phyloP scores from a whole-genome alignment of 108 stramenopile species.

The Nitzschia inconspicua region DNA sequence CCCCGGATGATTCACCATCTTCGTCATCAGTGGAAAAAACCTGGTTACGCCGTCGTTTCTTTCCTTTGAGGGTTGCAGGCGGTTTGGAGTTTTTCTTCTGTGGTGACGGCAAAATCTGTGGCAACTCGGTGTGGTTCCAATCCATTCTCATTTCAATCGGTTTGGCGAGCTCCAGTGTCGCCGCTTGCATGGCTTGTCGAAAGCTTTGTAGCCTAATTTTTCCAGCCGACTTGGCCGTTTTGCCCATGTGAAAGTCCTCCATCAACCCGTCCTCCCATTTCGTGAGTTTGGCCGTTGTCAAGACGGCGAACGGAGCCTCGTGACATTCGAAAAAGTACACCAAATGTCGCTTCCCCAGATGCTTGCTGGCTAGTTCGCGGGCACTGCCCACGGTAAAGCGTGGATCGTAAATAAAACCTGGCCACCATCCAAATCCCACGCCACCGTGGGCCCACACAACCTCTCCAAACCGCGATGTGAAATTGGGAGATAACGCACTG shows the following conservation, averaged over 20 bases:
- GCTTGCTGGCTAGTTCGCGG: conserved; percentile 65
- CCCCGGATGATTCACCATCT: no score
- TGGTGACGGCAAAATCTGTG: conserved; percentile 23
- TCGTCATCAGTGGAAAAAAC: no score
- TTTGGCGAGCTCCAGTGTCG: conserved; percentile 61
- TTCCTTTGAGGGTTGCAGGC: not conserved
- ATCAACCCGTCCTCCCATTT: conserved; percentile 72
- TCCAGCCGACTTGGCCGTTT: conserved; percentile 60
- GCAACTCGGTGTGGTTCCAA: conserved; percentile 67
- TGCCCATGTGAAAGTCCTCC: conserved; percentile 77
- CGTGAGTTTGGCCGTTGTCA: conserved; percentile 49
- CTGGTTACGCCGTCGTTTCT: no score
- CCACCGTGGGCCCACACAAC: conserved; percentile 85
- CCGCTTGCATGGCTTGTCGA: conserved; percentile 65
- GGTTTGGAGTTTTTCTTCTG: conserved; percentile 2
- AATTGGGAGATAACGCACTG: conserved; percentile 54
- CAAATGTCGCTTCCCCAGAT: conserved; percentile 77
- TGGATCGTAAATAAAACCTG: conserved; percentile 51
- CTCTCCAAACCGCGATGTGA: conserved; percentile 78
- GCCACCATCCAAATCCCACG: conserved; percentile 73
- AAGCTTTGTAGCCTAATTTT: conserved; percentile 45
- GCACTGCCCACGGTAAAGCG: conserved; percentile 76
- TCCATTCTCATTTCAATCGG: conserved; percentile 79
- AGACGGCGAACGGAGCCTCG: conserved; percentile 75
- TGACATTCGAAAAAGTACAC: conserved; percentile 84